Evolutionary conservation across 108 stramenopile species (phyloP).

Genomic region (Tribonema minus): DNA sequence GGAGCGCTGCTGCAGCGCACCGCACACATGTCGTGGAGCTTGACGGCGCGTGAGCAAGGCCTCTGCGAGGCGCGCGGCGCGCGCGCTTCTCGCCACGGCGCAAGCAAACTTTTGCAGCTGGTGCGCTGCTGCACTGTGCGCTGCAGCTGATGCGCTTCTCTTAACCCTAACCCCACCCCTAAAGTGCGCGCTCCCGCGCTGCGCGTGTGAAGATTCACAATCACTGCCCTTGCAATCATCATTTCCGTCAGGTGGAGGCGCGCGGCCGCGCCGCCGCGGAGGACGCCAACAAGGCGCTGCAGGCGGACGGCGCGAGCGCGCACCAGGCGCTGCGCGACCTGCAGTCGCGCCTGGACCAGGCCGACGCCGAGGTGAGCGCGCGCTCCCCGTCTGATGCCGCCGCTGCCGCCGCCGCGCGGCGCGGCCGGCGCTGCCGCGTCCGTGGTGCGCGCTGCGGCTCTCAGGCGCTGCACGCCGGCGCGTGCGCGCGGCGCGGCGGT

Average conservation of each 20-base stretch:
- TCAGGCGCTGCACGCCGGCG: too few relatives aligned
- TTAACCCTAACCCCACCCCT: background rate
- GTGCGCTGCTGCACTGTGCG: background rate
- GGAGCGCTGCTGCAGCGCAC: too few relatives aligned
- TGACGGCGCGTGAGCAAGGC: too few relatives aligned
- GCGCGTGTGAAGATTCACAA: background rate
- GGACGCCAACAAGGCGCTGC: conserved; percentile 63
- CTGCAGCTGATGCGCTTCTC: background rate
- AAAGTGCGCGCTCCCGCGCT: background rate
- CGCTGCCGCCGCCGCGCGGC: too few relatives aligned
- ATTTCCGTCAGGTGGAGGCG: conserved; percentile 55
- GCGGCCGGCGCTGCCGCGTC: too few relatives aligned
- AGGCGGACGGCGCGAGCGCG: conserved; percentile 58
- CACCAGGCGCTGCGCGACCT: conserved; percentile 60
- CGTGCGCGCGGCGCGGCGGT: too few relatives aligned
- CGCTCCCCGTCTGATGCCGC: too few relatives aligned
- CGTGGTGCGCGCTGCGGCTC: too few relatives aligned
- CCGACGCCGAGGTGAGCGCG: background rate
- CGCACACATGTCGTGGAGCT: too few relatives aligned
- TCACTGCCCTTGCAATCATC: background rate
- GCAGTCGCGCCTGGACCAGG: background rate
- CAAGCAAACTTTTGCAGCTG: too few relatives aligned
- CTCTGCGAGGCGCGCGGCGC: too few relatives aligned
- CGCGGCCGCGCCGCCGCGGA: conserved; percentile 62
- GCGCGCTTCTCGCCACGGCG: too few relatives aligned